phyloP scores from a whole-genome alignment of 352 stramenopile genomes.

The Globisporangium mamillatum region DNA sequence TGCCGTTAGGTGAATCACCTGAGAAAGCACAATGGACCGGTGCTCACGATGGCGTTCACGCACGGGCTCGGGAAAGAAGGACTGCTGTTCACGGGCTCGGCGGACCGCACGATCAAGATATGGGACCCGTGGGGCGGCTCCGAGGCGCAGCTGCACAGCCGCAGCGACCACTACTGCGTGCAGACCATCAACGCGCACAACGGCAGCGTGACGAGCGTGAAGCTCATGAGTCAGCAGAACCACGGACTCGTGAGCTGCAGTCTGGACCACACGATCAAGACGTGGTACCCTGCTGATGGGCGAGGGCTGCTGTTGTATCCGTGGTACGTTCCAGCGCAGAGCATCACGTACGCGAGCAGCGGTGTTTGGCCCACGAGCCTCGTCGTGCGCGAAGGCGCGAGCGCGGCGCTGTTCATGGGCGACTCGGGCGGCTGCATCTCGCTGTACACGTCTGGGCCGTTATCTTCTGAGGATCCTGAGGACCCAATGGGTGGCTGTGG shows the following conservation, averaged over 20 bases:
- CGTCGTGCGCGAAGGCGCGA: conserved; percentile 46
- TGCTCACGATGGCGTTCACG: conserved; percentile 50
- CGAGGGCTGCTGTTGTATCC: conserved; percentile 64
- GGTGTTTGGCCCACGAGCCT: conserved; percentile 56
- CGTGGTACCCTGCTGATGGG: conserved; percentile 58
- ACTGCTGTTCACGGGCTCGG: conserved; percentile 61
- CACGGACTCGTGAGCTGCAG: conserved; percentile 67
- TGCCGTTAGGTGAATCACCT: conserved; percentile 35
- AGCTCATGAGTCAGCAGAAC: conserved; percentile 41
- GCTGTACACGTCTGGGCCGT: conserved; percentile 37
- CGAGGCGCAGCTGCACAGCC: conserved; percentile 37
- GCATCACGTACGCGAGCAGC: conserved; percentile 49
- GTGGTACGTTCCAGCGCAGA: conserved; percentile 62
- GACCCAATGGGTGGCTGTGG: not conserved
- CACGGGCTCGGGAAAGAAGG: conserved; percentile 39
- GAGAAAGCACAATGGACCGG: conserved; percentile 48
- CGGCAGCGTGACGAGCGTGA: conserved; percentile 50
- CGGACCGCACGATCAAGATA: conserved; percentile 66
- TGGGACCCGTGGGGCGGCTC: conserved; percentile 63
- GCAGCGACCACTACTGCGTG: conserved; percentile 41
- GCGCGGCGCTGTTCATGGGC: conserved; percentile 51
- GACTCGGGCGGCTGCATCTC: conserved; percentile 62
- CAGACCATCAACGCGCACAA: conserved; percentile 62
- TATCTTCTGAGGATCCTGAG: not conserved
- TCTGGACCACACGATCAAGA: conserved; percentile 62